Conservation (phyloP, 1,284 basidiomycete genomes). For the Trichosporon sp. region DNA sequence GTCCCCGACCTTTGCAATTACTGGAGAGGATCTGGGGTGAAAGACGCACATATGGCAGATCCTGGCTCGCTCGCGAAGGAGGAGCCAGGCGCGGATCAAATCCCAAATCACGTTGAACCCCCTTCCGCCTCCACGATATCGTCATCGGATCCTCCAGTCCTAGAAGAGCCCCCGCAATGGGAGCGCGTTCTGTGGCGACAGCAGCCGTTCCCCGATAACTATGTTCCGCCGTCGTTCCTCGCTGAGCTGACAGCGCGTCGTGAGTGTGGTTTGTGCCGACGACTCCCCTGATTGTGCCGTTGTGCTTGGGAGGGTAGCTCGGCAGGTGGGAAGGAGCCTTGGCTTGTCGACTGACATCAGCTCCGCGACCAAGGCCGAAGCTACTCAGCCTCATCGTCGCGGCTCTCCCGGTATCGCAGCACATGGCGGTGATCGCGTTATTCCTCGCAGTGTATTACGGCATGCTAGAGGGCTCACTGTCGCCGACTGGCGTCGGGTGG, state of each 20-base stretch:
- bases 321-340: no score
- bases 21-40: not conserved
- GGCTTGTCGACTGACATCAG: constrained; percentile 25
- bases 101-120: not conserved
- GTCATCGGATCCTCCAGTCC: not conserved
- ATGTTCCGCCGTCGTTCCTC: constrained; percentile 73
- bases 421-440: constrained; percentile 70
- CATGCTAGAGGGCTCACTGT: constrained; percentile 61
- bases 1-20: not conserved
- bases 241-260: constrained; percentile 71
- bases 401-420: constrained; percentile 77
- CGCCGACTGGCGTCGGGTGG: constrained; percentile 67
- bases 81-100: not conserved
- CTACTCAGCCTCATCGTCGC: constrained; percentile 66
- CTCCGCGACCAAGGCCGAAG: constrained; percentile 49
- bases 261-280: constrained; percentile 53
- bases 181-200: constrained; percentile 78
- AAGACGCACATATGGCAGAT: not conserved
- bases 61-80: not conserved
- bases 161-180: constrained; percentile 53
- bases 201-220: constrained; percentile 75
- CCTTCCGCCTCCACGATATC: not conserved
- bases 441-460: constrained; percentile 76
- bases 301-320: no score
- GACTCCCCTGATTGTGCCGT: no score